Percentiles rank a stretch among this genome's conserved stretches.
Evolutionary conservation across 257 asterid genomes (phyloP).

Genomic region (Misopates orontium): DNA sequence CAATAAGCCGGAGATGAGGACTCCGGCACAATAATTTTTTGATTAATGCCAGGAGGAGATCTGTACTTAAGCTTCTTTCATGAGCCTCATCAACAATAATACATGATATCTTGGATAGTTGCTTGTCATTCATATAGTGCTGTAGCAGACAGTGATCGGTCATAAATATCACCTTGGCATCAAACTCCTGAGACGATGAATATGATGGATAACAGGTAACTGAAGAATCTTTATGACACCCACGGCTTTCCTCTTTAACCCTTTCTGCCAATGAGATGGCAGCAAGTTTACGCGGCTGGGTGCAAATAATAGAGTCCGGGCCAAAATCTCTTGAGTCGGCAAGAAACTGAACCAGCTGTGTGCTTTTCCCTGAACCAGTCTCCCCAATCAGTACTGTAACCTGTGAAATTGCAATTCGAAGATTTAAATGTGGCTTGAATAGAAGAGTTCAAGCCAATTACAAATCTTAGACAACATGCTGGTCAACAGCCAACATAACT

Average conservation of each 20-base stretch:
- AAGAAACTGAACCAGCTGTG: slow-evolving; percentile 91
- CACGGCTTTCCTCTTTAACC: slow-evolving; percentile 76
- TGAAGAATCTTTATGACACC: slow-evolving; percentile 53
- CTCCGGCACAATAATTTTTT: slow-evolving; percentile 70
- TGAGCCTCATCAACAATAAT: slow-evolving; percentile 95
- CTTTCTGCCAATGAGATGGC: slow-evolving; percentile 75
- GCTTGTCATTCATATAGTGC: slow-evolving; percentile 74
- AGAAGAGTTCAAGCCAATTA: slow-evolving; percentile 14
- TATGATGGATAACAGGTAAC: slow-evolving; percentile 55
- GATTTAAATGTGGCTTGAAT: not conserved
- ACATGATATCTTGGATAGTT: slow-evolving; percentile 68
- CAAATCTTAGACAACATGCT: not conserved
- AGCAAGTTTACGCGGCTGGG: slow-evolving; percentile 97
- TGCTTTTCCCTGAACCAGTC: slow-evolving; percentile 99
- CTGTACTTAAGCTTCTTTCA: slow-evolving; percentile 94
- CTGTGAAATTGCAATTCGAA: slow-evolving; percentile 40
- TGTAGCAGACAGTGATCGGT: slow-evolving; percentile 91
- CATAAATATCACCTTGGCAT: slow-evolving; percentile 62
- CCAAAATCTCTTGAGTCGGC: slow-evolving; percentile 73
- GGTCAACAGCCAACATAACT: not conserved
- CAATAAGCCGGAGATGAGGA: slow-evolving; percentile 68
- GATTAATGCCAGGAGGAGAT: slow-evolving; percentile 81
- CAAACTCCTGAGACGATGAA: slow-evolving; percentile 55
- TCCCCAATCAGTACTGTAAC: slow-evolving; percentile 78
- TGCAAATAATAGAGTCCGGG: slow-evolving; percentile 62